phyloP scores from a whole-genome alignment of 352 stramenopile species.

The Saprolegnia diclina region DNA sequence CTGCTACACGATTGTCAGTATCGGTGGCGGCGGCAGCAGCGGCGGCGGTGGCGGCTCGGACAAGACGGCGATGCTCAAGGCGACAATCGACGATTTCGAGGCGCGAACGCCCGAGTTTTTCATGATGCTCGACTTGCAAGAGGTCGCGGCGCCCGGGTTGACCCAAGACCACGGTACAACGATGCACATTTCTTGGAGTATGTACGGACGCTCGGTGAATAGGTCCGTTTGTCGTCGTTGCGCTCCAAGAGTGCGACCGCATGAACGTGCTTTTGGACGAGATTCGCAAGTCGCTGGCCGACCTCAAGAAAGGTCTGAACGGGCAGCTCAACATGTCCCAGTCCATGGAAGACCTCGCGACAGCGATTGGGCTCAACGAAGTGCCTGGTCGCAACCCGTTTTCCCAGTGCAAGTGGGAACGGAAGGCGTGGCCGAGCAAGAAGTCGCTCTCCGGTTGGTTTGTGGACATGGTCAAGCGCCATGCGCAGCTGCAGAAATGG shows the following conservation, averaged over 20 bases:
- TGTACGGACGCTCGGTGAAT: not conserved
- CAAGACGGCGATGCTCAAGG: slow-evolving; percentile 68
- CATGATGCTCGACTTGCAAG: slow-evolving; percentile 88
- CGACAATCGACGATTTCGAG: slow-evolving; percentile 89
- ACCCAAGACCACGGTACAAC: slow-evolving; percentile 61
- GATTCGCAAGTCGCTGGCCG: slow-evolving; percentile 85
- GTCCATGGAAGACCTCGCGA: slow-evolving; percentile 91
- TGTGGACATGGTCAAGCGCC: slow-evolving; percentile 88
- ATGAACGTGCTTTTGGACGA: slow-evolving; percentile 93
- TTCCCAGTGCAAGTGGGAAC: slow-evolving; percentile 93
- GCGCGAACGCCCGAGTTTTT: slow-evolving; percentile 87
- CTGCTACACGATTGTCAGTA: slow-evolving; percentile 91
- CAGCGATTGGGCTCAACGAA: slow-evolving; percentile 89
- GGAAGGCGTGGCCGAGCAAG: slow-evolving; percentile 92
- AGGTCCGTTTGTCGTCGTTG: slow-evolving; percentile 91
- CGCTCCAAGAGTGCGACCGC: slow-evolving; percentile 90
- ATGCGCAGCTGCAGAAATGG: slow-evolving; percentile 87
- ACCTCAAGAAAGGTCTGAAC: slow-evolving; percentile 95
- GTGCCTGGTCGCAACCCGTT: slow-evolving; percentile 93
- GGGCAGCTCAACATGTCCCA: slow-evolving; percentile 95
- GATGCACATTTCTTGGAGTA: not conserved
- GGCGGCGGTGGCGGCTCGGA: slow-evolving; percentile 54
- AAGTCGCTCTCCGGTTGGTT: slow-evolving; percentile 91
- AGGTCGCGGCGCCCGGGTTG: slow-evolving; percentile 83
- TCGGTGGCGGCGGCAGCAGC: slow-evolving; percentile 60